Evolutionary conservation across 1,284 basidiomycete species (phyloP).

Genomic region (Omphalotus olearius): DNA sequence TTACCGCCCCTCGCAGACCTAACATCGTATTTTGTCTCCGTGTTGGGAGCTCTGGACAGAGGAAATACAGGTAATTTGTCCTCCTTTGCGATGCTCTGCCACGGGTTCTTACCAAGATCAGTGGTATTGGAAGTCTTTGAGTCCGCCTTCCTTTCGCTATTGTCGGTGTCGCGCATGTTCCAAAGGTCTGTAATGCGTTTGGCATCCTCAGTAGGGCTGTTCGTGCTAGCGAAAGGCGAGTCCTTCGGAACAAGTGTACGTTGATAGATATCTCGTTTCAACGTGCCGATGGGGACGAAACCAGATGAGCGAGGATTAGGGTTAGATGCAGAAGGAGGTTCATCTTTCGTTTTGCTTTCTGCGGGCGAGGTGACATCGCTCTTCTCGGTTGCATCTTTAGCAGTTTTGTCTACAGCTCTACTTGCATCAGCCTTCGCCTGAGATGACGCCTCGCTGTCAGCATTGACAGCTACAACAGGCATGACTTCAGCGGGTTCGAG

Average conservation of each 20-base stretch:
- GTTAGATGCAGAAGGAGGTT: slow-evolving; percentile 28
- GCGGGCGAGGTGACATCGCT: slow-evolving; percentile 9
- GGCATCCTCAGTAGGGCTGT: slow-evolving; percentile 29
- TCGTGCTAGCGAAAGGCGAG: slow-evolving; percentile 11
- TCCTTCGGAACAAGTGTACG: slow-evolving; percentile 20
- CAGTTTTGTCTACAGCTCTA: slow-evolving; percentile 2
- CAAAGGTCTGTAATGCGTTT: slow-evolving; percentile 34
- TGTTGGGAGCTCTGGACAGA: slow-evolving; percentile 30
- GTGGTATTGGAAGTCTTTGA: slow-evolving; percentile 30
- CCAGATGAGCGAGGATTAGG: slow-evolving; percentile 73
- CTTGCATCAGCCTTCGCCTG: background rate
- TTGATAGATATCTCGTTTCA: slow-evolving; percentile 35
- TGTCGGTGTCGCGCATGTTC: slow-evolving; percentile 20
- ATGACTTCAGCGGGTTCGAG: background rate
- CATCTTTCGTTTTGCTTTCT: slow-evolving; percentile 10
- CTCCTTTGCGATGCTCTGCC: slow-evolving; percentile 14
- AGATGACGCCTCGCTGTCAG: background rate
- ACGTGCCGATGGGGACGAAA: slow-evolving; percentile 59
- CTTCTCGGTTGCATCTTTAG: background rate
- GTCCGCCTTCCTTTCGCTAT: slow-evolving; percentile 14
- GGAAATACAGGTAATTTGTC: slow-evolving; percentile 28
- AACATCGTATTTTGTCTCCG: slow-evolving; percentile 64
- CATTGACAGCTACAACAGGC: background rate
- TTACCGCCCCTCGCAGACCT: slow-evolving; percentile 74
- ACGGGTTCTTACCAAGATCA: slow-evolving; percentile 14